phyloP scores from a whole-genome alignment of 805 yeast genomes.

The Dipodascopsis uninucleata region DNA sequence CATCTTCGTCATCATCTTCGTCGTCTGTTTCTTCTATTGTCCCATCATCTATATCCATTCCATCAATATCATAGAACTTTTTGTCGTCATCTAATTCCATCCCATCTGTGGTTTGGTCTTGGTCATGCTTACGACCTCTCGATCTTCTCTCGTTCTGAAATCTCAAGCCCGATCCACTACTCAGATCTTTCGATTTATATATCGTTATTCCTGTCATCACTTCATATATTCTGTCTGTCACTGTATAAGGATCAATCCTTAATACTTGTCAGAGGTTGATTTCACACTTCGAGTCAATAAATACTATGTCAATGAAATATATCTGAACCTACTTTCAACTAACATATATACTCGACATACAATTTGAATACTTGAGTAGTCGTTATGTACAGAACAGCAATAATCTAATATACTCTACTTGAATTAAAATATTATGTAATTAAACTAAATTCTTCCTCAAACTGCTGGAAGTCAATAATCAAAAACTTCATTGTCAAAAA shows the following conservation, averaged over 20 bases:
- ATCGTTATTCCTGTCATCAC: constrained; percentile 18
- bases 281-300: too few relatives aligned
- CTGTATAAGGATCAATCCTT: not conserved
- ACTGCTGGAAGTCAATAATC: too few relatives aligned
- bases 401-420: too few relatives aligned
- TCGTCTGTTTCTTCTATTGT: constrained; percentile 36
- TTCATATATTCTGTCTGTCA: not conserved
- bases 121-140: not conserved
- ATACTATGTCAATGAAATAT: too few relatives aligned
- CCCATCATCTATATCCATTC: constrained; percentile 22
- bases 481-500: too few relatives aligned
- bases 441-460: too few relatives aligned
- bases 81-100: constrained; percentile 9
- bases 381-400: too few relatives aligned
- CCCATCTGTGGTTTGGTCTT: not conserved
- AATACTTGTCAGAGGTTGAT: not conserved
- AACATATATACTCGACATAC: too few relatives aligned
- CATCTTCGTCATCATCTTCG: constrained; percentile 34
- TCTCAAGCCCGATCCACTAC: constrained; percentile 15
- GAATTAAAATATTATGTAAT: too few relatives aligned
- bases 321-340: too few relatives aligned
- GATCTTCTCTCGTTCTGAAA: not conserved
- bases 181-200: constrained; percentile 15
- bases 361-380: too few relatives aligned
- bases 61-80: constrained; percentile 4